phyloP scores from a whole-genome alignment of 352 stramenopile genomes.

The Elongisporangium undulatum region DNA sequence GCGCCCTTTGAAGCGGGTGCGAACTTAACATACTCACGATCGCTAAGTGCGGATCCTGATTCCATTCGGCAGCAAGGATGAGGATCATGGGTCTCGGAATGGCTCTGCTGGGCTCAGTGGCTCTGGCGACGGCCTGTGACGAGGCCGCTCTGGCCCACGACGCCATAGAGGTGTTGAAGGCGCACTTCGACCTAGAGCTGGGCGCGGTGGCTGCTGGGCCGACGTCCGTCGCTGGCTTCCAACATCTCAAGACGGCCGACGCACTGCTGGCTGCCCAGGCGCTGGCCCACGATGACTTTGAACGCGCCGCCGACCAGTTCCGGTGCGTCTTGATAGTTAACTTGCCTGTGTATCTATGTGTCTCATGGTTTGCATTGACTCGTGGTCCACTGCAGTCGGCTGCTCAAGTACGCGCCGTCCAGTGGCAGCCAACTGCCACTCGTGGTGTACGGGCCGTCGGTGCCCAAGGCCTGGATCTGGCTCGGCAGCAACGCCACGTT shows the following conservation, averaged over 20 bases:
- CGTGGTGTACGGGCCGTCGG: slow-evolving; percentile 72
- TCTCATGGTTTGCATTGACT: neutral
- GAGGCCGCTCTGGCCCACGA: slow-evolving; percentile 43
- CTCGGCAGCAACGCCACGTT: slow-evolving; percentile 67
- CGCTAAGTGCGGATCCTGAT: neutral
- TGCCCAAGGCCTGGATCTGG: slow-evolving; percentile 43
- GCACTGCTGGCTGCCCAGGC: slow-evolving; percentile 76
- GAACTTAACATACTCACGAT: neutral
- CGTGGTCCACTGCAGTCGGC: slow-evolving; percentile 14
- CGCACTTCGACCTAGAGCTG: slow-evolving; percentile 62
- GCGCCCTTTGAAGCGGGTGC: neutral
- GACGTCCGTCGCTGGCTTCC: slow-evolving; percentile 52
- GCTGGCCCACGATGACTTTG: slow-evolving; percentile 74
- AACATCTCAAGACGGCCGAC: slow-evolving; percentile 78
- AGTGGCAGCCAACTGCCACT: slow-evolving; percentile 53
- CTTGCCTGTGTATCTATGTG: neutral
- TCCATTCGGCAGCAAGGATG: neutral
- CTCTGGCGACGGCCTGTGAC: slow-evolving; percentile 21
- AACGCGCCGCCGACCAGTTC: slow-evolving; percentile 50
- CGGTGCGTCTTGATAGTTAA: slow-evolving; percentile 17
- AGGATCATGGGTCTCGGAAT: neutral
- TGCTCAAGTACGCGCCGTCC: slow-evolving; percentile 54
- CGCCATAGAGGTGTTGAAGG: slow-evolving; percentile 30
- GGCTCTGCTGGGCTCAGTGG: neutral
- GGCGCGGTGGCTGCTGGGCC: slow-evolving; percentile 57